Percentiles rank a stretch among this genome's conserved stretches.
Evolutionary conservation across 75 land plant genomes (phyloP).

Genomic region (Picea glauca): DNA sequence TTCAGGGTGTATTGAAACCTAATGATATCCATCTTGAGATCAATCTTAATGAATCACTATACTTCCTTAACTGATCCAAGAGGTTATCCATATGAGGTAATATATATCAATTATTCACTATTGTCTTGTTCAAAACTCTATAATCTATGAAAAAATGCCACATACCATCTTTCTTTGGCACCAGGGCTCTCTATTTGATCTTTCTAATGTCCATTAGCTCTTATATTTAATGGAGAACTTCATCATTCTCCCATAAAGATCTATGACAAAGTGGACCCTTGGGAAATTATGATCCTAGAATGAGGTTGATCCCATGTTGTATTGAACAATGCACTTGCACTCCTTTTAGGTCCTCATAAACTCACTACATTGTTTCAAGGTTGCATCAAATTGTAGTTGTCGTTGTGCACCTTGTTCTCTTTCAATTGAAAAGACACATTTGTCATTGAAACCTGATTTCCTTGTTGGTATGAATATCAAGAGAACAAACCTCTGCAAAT

Average conservation of each 20-base stretch:
- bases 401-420: too few species aligned
- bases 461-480: not conserved
- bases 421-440: too few species aligned
- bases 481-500: not conserved
- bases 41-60: not conserved
- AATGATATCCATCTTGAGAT: not conserved
- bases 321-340: not conserved
- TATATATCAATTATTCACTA: not conserved
- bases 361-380: too few species aligned
- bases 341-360: not conserved
- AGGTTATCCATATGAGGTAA: not conserved
- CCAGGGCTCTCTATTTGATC: not conserved
- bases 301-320: not conserved
- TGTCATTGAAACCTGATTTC: not conserved
- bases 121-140: not conserved
- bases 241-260: not conserved
- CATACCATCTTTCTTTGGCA: not conserved
- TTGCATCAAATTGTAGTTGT: too few species aligned
- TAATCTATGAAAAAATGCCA: not conserved
- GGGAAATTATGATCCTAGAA: not conserved
- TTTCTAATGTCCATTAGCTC: conserved; percentile 8
- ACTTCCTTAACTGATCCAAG: not conserved
- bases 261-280: not conserved
- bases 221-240: not conserved
- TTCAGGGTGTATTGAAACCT: not conserved